Base-by-base conservation (phyloP, 352 stramenopile species). In the Phytophthora europaea region DNA sequence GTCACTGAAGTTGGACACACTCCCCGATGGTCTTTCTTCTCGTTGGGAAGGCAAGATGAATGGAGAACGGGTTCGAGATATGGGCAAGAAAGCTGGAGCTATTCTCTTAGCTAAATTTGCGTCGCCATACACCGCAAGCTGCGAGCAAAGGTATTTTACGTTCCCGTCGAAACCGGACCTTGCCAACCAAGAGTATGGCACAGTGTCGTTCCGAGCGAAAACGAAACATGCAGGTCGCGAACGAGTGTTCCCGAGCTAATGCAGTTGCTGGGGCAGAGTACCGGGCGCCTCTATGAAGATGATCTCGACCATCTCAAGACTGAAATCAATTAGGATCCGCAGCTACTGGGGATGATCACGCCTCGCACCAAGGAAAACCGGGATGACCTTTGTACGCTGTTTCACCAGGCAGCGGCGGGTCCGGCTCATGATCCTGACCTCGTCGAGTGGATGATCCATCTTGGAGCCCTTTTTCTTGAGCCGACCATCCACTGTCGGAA, bases 271-370 rank as follows among this genome's bases (percentile, higher is more conserved):
- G 20, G 15, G 10, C 47, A 53, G 18, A 53, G 47, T 53, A 31
- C 13, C 20, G 47, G 47, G 4, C 47, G 3, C 9, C 47, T 53
- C 10, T 53, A 53, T 28, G 47, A 53, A 18, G 47, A 53, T 16
- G 47, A 53, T 53, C 47, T 53, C 10, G 47, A 53, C 20, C 47
- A 16, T 28, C 47, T 53, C 20, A 53, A 53, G 47, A 53, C 47
- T 26, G 47, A 53, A 7, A 53, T 53, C 47, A 28, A 16, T 20
- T 31, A n/a, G 3, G 47, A 53, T 16, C 47, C 47, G 20, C 47
- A 31, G 20, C 47, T 53, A 6, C 10, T 53, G 3, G 47, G n/a
- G 47, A 8, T 53, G 47, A 53, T n/a, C 47, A 53, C 47, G 20
- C 10, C 47, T 3, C 47, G 47, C 47, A 53, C 15, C 20, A 53